These are phyloP conservation scores for Vitis hybrid DNA, from an alignment of 177 flowering plant species.

Conservation along the genomic window DNA sequence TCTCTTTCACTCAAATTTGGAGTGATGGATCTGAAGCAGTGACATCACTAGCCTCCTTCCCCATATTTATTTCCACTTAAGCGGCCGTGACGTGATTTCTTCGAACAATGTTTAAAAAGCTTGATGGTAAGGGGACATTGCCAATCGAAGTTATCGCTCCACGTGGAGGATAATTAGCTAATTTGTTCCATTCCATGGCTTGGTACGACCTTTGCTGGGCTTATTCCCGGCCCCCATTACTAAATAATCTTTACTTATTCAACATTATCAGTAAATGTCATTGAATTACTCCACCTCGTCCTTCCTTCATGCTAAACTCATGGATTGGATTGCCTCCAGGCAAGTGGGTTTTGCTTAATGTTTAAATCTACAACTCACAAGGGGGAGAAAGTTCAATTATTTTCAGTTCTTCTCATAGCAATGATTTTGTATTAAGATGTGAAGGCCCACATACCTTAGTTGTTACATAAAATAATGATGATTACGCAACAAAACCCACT, in stretches of 20 bases:
- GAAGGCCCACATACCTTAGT: too few species aligned
- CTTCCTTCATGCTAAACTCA: background rate
- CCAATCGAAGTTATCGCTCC: slow-evolving; percentile 12
- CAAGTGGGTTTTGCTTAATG: too few species aligned
- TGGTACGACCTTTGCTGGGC: background rate
- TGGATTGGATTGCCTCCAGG: too few species aligned
- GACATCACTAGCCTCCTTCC: slow-evolving; percentile 15
- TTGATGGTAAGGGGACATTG: background rate
- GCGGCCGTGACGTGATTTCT: background rate
- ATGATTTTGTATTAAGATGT: too few species aligned
- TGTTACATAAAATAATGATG: too few species aligned
- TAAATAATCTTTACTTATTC: background rate
- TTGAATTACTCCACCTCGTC: too few species aligned
- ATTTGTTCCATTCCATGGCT: background rate
- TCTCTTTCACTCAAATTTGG: background rate
- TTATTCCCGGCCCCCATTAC: background rate
- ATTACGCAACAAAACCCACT: too few species aligned
- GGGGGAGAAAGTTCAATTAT: too few species aligned
- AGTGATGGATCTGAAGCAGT: slow-evolving; percentile 16
- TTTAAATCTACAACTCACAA: too few species aligned
- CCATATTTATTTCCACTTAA: background rate
- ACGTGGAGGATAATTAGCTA: slow-evolving; percentile 3
- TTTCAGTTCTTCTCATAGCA: too few species aligned
- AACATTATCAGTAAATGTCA: too few species aligned
- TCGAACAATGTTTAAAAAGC: background rate